Percentiles rank a stretch among this genome's conserved stretches.
Evolutionary conservation across 139 green algal species (phyloP).

Genomic region (Raphidocelis subcapitata): DNA sequence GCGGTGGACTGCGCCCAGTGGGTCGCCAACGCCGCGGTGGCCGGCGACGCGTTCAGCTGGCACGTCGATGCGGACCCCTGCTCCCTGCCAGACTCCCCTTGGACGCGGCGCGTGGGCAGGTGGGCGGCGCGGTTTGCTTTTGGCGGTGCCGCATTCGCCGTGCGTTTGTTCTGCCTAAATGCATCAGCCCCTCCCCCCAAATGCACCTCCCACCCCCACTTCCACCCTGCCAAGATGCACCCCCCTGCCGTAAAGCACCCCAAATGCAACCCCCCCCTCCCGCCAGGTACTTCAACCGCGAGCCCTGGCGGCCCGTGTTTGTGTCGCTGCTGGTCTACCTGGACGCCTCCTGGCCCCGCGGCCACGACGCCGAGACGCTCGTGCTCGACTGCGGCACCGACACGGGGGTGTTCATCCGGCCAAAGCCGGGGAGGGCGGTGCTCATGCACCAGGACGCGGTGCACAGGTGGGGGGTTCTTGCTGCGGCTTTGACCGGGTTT

Average conservation of each 20-base stretch:
- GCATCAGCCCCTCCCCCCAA: no score
- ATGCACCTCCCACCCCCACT: not conserved
- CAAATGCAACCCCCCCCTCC: not conserved
- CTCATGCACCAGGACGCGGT: constrained; percentile 67
- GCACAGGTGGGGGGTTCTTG: constrained; percentile 32
- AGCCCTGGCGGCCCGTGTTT: constrained; percentile 77
- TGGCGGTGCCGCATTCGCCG: not conserved
- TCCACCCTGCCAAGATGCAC: not conserved
- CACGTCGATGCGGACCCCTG: constrained; percentile 87
- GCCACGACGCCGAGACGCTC: constrained; percentile 81
- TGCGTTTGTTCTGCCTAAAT: no score
- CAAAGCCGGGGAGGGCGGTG: constrained; percentile 42
- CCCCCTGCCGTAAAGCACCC: not conserved
- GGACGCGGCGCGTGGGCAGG: constrained; percentile 51
- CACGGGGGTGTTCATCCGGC: constrained; percentile 60
- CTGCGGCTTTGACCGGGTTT: no score
- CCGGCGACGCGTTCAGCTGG: constrained; percentile 69
- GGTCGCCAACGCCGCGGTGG: constrained; percentile 81
- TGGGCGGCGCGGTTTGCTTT: constrained; percentile 64
- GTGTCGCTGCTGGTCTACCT: constrained; percentile 86
- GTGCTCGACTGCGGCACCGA: constrained; percentile 75
- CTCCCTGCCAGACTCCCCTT: constrained; percentile 56
- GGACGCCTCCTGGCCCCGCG: constrained; percentile 61
- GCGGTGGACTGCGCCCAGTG: constrained; percentile 63
- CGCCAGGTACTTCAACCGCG: constrained; percentile 30